Conservation (phyloP, 2,329 filamentous ascomycete genomes). For the Didymella sp. region DNA sequence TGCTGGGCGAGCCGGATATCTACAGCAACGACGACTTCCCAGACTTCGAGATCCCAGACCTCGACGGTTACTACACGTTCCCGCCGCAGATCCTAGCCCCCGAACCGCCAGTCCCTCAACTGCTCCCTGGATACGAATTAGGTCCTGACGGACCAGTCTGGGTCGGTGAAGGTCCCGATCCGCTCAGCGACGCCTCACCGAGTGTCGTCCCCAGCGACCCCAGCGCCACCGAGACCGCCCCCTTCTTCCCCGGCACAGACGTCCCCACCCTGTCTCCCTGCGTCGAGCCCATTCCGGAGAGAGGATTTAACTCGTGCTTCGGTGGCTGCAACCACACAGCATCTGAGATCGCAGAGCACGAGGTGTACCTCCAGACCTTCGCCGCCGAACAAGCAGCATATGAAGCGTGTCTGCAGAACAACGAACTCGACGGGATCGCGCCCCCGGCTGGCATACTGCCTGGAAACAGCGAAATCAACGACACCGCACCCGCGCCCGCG, state of each 20-base stretch:
- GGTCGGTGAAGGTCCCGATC: constrained; percentile 10
- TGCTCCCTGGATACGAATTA: constrained; percentile 4
- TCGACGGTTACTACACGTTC: constrained; percentile 3
- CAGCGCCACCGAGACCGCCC: no score
- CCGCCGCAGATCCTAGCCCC: background rate
- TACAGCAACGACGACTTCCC: constrained; percentile 3
- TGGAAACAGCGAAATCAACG: background rate
- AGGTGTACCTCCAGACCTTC: constrained; percentile 2
- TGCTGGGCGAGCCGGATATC: constrained; percentile 4
- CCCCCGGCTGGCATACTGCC: background rate
- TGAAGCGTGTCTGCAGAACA: background rate
- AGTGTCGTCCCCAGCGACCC: no score
- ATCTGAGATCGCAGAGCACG: constrained; percentile 6
- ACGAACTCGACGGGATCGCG: background rate
- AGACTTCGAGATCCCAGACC: constrained; percentile 15
- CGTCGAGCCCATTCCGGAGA: constrained; percentile 4
- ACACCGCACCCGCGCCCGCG: background rate
- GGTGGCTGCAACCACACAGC: constrained; percentile 14
- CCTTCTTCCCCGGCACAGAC: background rate
- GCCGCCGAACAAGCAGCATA: constrained; percentile 1
- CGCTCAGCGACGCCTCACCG: background rate
- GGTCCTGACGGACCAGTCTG: constrained; percentile 10
- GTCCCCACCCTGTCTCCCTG: background rate
- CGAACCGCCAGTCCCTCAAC: background rate
- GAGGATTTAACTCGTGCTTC: constrained; percentile 12